These are phyloP conservation scores for Yamadazyma philogaea DNA, from an alignment of 805 yeast genomes.

Conservation along the genomic window DNA sequence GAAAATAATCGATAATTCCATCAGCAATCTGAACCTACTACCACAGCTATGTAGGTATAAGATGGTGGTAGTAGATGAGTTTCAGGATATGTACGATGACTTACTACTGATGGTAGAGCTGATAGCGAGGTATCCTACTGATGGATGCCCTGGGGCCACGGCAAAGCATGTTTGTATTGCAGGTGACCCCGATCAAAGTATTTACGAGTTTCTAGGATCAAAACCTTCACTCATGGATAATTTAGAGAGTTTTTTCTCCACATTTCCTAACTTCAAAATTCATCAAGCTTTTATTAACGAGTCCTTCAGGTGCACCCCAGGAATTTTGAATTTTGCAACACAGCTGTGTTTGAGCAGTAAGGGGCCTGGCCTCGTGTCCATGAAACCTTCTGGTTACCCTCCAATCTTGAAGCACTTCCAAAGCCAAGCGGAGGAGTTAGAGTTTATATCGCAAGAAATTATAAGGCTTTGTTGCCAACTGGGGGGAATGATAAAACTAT, in stretches of 20 bases:
- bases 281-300: conserved; percentile 41
- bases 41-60: conserved; percentile 23
- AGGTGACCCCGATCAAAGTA: conserved; percentile 70
- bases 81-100: conserved; percentile 63
- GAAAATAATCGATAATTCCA: conserved; percentile 24
- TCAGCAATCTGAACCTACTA: background rate
- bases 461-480: conserved; percentile 37
- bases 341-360: conserved; percentile 9
- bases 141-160: conserved; percentile 9
- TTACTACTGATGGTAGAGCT: conserved; percentile 43
- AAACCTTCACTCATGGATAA: conserved; percentile 31
- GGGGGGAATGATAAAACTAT: conserved; percentile 39
- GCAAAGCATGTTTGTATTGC: conserved; percentile 59
- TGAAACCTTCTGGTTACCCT: conserved; percentile 17
- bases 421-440: conserved; percentile 34
- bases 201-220: conserved; percentile 64
- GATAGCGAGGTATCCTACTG: conserved; percentile 35
- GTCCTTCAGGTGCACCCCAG: conserved; percentile 62
- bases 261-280: conserved; percentile 19
- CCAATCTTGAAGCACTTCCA: conserved; percentile 22
- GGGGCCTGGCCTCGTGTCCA: conserved; percentile 11
- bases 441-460: conserved; percentile 46
- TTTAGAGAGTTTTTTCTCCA: conserved; percentile 12
- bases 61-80: conserved; percentile 63
- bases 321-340: conserved; percentile 46